Conservation (phyloP, 305 asterid species). For the Fraxinus angustifolia region DNA sequence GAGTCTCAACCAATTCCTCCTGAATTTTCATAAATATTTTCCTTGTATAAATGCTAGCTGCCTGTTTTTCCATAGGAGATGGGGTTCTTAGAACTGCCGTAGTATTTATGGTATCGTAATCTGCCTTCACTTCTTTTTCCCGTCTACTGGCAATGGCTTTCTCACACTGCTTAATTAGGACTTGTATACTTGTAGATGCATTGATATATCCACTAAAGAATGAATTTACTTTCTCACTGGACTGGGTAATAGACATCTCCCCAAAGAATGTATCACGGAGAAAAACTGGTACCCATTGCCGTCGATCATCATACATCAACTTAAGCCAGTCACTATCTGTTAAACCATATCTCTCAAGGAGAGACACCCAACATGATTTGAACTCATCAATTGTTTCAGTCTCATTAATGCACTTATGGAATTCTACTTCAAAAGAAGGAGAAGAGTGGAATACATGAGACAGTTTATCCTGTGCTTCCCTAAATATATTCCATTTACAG, state of each 20-base stretch:
- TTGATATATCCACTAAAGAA: conserved; percentile 65
- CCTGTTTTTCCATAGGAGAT: conserved; percentile 76
- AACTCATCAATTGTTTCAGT: conserved; percentile 54
- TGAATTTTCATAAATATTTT: conserved; percentile 55
- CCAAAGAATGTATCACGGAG: conserved; percentile 61
- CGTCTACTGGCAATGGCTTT: conserved; percentile 61
- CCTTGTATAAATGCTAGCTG: conserved; percentile 50
- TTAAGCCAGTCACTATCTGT: conserved; percentile 55
- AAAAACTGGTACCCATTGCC: conserved; percentile 62
- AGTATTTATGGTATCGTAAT: conserved; percentile 53
- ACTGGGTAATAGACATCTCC: conserved; percentile 52
- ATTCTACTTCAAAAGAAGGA: conserved; percentile 51
- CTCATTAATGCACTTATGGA: conserved; percentile 54
- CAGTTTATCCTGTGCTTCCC: conserved; percentile 60
- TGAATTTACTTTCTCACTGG: conserved; percentile 52
- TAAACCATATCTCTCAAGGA: conserved; percentile 44
- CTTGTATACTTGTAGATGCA: conserved; percentile 51
- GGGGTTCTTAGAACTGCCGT: conserved; percentile 55
- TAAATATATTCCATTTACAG: conserved; percentile 66
- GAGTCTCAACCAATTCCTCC: conserved; percentile 59
- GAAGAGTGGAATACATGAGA: conserved; percentile 47
- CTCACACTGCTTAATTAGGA: conserved; percentile 52
- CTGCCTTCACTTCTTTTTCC: conserved; percentile 70
- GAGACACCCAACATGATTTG: conserved; percentile 57
- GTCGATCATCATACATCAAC: conserved; percentile 43